Base-by-base conservation (phyloP, 768 basidiomycete genomes). In the Gymnopilus junonius region DNA sequence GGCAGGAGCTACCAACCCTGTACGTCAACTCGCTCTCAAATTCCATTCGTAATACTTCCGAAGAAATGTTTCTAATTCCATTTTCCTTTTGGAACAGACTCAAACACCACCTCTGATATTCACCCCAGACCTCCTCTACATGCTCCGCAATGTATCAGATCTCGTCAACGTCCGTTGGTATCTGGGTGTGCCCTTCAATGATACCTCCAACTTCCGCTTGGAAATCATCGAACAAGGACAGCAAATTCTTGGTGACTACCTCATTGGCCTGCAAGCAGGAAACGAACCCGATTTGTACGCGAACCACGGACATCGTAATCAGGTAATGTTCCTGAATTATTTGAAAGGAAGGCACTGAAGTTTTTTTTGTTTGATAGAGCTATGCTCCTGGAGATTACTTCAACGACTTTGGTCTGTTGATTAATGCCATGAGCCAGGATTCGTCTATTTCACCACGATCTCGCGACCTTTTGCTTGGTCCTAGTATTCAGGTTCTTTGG, bases 191-290 rank as follows among this genome's bases (percentile, higher is more conserved):
- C 90, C 90, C 0, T 90, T 93, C 76, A 90, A 91, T 69, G 84
- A 91, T 55, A 85, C 85, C 11, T 69, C 76, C 43, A 76, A 87
- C 69, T 82, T 83, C 71, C 76, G 83, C 15, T 74, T 89, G 5
- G 76, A 73, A 15, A 87, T 92, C 50, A 88, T 84, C 4, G 84
- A 88, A 68, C 73, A 77, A 48, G 88, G 86, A 1, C 83, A 93
- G 66, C 61, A 73, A 12, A 87, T 92, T 62, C 79, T 94, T 1
- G 93, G 93, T 0, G 77, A 85, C 61, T 77, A 83, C 62, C 79
- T 94, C n/a, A 73, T 91, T 29, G 92, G 89, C 0, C 75, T 91
- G 29, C 89, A 93, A 72, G 82, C 86, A 3, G 91, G 87, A 1
- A 93, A 94, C 73, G 91, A 93, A 74, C 85, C 78, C 12, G 85